These are phyloP conservation scores for Umbelopsis sp. DNA, from an alignment of 371 early-diverging fungal genomes.

Conservation along the genomic window DNA sequence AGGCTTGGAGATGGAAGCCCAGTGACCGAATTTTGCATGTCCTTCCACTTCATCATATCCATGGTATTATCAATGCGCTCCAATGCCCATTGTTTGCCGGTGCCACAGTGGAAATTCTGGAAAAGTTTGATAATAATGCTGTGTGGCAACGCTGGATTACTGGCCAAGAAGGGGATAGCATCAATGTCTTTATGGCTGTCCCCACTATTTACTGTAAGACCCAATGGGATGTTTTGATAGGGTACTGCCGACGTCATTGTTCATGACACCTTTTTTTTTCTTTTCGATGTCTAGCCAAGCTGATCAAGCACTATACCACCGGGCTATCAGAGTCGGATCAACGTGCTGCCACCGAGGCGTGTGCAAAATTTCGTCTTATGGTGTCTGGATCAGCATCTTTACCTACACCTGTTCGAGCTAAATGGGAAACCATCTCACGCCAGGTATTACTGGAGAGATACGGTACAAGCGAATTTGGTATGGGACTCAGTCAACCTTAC, in stretches of 20 bases:
- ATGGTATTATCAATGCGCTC: constrained; percentile 71
- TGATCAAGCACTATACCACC: constrained; percentile 51
- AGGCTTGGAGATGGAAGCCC: constrained; percentile 76
- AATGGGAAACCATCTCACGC: constrained; percentile 72
- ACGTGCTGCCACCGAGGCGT: constrained; percentile 44
- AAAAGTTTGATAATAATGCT: constrained; percentile 61
- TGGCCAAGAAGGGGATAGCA: constrained; percentile 26
- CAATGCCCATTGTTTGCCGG: constrained; percentile 67
- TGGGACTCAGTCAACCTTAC: constrained; percentile 79
- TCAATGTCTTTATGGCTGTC: constrained; percentile 81
- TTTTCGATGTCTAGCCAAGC: constrained; percentile 44
- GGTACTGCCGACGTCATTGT: no score
- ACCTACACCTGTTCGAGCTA: constrained; percentile 63
- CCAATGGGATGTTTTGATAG: neutral
- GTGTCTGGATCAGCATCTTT: constrained; percentile 82
- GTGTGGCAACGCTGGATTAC: constrained; percentile 68
- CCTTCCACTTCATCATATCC: constrained; percentile 87
- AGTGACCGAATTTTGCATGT: constrained; percentile 76
- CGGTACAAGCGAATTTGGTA: constrained; percentile 92
- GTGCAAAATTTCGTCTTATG: constrained; percentile 75
- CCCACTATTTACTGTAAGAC: constrained; percentile 79
- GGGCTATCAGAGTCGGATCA: constrained; percentile 32
- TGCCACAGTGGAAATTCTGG: constrained; percentile 78
- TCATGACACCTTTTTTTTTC: no score
- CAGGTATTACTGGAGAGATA: constrained; percentile 82